Evolutionary conservation across 345 rosid species (phyloP).

Genomic region (Eucalyptus rudis): DNA sequence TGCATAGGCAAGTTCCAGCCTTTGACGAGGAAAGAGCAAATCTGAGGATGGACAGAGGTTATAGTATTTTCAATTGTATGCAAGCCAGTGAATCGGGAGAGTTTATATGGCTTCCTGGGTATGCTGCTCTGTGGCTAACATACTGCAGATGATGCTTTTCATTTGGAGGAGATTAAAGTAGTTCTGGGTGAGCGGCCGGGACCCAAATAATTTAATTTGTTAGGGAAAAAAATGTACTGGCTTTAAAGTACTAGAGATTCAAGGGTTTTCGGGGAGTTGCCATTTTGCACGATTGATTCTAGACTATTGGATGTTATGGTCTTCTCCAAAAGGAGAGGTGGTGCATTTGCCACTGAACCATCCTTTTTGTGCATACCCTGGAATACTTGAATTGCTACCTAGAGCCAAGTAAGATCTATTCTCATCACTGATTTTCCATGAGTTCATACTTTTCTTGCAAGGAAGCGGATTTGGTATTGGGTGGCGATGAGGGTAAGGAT

Average conservation of each 20-base stretch:
- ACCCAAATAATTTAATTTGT: neutral
- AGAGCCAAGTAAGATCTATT: neutral
- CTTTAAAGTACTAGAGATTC: neutral
- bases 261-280: neutral
- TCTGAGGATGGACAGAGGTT: neutral
- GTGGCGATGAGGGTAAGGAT: constrained; percentile 94
- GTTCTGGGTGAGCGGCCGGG: neutral
- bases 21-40: neutral
- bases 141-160: neutral
- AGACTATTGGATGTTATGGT: neutral
- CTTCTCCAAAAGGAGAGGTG: neutral
- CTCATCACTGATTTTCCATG: neutral
- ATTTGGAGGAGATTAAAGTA: neutral
- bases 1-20: neutral
- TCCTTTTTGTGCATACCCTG: neutral
- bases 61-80: neutral
- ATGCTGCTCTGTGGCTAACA: neutral
- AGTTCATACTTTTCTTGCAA: constrained; percentile 2
- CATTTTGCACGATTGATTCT: neutral
- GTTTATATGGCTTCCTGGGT: neutral
- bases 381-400: neutral
- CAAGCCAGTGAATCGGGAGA: neutral
- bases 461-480: constrained; percentile 96
- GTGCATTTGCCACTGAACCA: neutral
- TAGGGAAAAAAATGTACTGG: neutral